Conservation (phyloP, 768 basidiomycete species). For the Kwoniella europaea region DNA sequence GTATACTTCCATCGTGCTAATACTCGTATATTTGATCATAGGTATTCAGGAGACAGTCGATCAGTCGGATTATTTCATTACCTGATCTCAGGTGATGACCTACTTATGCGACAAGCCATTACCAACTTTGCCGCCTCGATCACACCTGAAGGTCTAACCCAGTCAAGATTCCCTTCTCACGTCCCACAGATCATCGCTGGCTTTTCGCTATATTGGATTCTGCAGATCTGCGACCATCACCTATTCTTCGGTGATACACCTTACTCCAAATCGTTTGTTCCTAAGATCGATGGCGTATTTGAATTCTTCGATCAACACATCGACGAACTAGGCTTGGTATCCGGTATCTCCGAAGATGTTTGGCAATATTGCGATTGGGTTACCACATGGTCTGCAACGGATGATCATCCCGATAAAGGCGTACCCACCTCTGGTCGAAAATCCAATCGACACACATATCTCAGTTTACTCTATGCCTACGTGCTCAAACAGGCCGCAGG, state of each 20-base stretch:
- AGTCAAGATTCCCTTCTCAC: slow-evolving; percentile 40
- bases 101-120: slow-evolving; percentile 38
- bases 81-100: slow-evolving; percentile 41
- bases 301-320: slow-evolving; percentile 40
- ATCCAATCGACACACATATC: slow-evolving; percentile 27
- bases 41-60: slow-evolving; percentile 41
- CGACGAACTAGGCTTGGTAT: slow-evolving; percentile 33
- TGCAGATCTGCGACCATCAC: slow-evolving; percentile 37
- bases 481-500: slow-evolving; percentile 18
- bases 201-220: slow-evolving; percentile 41
- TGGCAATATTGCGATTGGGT: slow-evolving; percentile 49
- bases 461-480: slow-evolving; percentile 31
- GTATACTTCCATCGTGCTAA: not conserved
- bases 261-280: slow-evolving; percentile 28
- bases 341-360: slow-evolving; percentile 27
- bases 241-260: slow-evolving; percentile 32
- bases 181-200: slow-evolving; percentile 42
- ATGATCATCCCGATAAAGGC: slow-evolving; percentile 35
- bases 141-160: slow-evolving; percentile 34
- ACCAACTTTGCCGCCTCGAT: slow-evolving; percentile 36
- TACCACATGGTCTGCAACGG: slow-evolving; percentile 24
- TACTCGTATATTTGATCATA: not conserved
- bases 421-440: slow-evolving; percentile 30
- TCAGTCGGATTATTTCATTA: slow-evolving; percentile 43
- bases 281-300: slow-evolving; percentile 35